Base-by-base conservation (phyloP, 2,329 filamentous ascomycete genomes). In the Tolypocladium inflatum region DNA sequence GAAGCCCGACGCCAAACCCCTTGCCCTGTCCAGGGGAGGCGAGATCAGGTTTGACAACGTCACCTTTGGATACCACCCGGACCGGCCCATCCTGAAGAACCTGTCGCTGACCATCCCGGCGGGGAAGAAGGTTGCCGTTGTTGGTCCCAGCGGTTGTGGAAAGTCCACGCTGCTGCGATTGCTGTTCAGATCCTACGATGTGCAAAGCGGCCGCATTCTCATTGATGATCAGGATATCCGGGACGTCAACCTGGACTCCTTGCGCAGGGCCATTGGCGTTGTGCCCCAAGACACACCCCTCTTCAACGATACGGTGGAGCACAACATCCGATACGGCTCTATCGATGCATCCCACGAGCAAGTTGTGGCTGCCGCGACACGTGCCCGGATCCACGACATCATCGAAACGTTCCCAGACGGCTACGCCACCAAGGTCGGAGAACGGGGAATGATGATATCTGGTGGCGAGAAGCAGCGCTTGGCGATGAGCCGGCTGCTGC, bases 281-380 rank as follows among this genome's bases (percentile, higher is more conserved):
- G 94, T 99, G 0, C 94, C 94, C 0, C 95, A 99, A 71, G 94
- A 99, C 66, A 97, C 94, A 0, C 92, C 94, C 0, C 80, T 99
- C 1, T 99, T 99, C 79, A 99, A 99, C 71, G 91, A 96, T 68
- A 94, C 91, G 0, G 93, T 99, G 59, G 88, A 89, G 69, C 91
- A 97, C 72, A 99, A 99, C 70, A 96, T 99, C 67, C 88, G 86
- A 62, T 99, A 99, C 71, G 94, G 94, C 55, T 84, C 89, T 63
- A 82, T 97, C 62, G 83, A 85, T 53, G 92, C 93, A 0, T 80
- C 86, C 0, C 78, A 81, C 11, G 90, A 91, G 38, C 79, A 87
- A 58, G 88, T 99, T 9, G 71, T 85, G 15, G 86, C 86, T 37
- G 94, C 91, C 0, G 91, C 94, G 2, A 85, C 86, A 67, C 82